A percentile compares a stretch with the other conserved stretches of the same genome.
Conservation (phyloP, 768 basidiomycete genomes). For the Daedaleopsis sinensis region DNA sequence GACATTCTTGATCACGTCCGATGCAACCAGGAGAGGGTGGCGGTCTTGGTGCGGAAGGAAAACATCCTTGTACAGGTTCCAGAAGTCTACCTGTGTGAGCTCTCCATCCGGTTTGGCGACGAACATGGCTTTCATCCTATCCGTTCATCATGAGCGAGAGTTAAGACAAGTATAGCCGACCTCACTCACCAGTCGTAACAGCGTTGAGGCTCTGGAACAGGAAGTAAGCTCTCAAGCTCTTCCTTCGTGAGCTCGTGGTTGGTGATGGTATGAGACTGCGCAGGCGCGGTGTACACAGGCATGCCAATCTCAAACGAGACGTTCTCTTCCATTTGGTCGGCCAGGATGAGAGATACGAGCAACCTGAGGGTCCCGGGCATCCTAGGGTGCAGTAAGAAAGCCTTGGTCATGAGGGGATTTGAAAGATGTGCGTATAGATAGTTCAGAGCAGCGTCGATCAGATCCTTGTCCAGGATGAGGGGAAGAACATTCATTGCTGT, state of each 20-base stretch:
- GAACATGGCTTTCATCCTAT: constrained; percentile 90
- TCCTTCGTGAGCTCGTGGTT: constrained; percentile 73
- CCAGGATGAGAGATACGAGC: constrained; percentile 65
- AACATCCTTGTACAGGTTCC: constrained; percentile 88
- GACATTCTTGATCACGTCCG: constrained; percentile 95
- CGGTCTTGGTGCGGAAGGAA: constrained; percentile 65
- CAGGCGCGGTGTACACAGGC: constrained; percentile 58
- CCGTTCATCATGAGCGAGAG: background rate
- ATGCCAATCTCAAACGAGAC: constrained; percentile 66
- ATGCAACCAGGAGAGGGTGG: constrained; percentile 73
- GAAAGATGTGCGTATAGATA: constrained; percentile 78
- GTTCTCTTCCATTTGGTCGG: constrained; percentile 73
- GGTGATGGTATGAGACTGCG: constrained; percentile 44
- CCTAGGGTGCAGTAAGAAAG: constrained; percentile 70
- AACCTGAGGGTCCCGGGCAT: constrained; percentile 73
- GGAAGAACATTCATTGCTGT: constrained; percentile 75
- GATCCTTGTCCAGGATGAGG: constrained; percentile 65
- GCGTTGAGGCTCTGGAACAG: constrained; percentile 71
- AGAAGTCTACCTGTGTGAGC: constrained; percentile 93
- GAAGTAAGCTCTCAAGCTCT: constrained; percentile 62
- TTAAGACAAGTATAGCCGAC: background rate
- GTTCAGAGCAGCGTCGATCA: constrained; percentile 74
- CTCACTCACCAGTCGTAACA: constrained; percentile 76
- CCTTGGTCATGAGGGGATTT: constrained; percentile 72
- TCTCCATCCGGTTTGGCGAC: constrained; percentile 74